These are phyloP conservation scores for Pythium scleroteichum DNA, from an alignment of 352 stramenopile genomes.

Conservation along the genomic window DNA sequence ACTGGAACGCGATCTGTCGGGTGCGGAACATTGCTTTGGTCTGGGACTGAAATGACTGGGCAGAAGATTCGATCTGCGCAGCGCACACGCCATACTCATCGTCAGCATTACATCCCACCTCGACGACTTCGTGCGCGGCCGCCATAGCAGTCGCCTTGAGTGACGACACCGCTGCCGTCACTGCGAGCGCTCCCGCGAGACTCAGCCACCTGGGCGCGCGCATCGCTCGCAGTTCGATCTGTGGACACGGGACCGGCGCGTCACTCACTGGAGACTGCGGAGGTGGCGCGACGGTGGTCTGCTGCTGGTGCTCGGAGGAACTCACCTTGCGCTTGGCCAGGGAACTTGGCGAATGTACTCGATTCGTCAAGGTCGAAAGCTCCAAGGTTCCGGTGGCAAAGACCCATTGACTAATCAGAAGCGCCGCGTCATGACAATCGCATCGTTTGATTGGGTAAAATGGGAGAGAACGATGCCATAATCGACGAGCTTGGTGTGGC, in stretches of 20 bases:
- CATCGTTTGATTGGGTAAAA: slow-evolving; percentile 11
- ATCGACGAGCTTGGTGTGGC: slow-evolving; percentile 3
- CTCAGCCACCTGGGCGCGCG: slow-evolving; percentile 1
- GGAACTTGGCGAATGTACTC: slow-evolving; percentile 13
- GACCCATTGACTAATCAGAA: slow-evolving; percentile 15
- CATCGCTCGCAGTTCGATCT: slow-evolving; percentile 10
- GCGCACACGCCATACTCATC: slow-evolving; percentile 42
- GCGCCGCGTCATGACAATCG: slow-evolving; percentile 6
- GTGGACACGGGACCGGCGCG: slow-evolving; percentile 3
- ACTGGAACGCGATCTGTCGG: slow-evolving; percentile 49
- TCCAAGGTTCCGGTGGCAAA: slow-evolving; percentile 6
- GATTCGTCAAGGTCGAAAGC: background rate
- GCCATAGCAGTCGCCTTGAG: background rate
- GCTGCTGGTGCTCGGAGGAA: background rate
- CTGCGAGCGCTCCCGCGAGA: slow-evolving; percentile 2
- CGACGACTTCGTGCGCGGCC: background rate
- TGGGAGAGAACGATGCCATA: slow-evolving; percentile 10
- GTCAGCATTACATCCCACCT: slow-evolving; percentile 3
- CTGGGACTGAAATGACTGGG: slow-evolving; percentile 39
- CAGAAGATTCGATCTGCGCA: slow-evolving; percentile 33
- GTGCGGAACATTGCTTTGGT: slow-evolving; percentile 26
- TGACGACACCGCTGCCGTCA: background rate
- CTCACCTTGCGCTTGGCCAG: background rate
- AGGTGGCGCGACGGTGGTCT: background rate
- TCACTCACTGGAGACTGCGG: slow-evolving; percentile 2